Percentiles rank a stretch among this genome's conserved stretches.
Conservation (phyloP, 2,329 filamentous ascomycete species). For the Nemania abortiva region DNA sequence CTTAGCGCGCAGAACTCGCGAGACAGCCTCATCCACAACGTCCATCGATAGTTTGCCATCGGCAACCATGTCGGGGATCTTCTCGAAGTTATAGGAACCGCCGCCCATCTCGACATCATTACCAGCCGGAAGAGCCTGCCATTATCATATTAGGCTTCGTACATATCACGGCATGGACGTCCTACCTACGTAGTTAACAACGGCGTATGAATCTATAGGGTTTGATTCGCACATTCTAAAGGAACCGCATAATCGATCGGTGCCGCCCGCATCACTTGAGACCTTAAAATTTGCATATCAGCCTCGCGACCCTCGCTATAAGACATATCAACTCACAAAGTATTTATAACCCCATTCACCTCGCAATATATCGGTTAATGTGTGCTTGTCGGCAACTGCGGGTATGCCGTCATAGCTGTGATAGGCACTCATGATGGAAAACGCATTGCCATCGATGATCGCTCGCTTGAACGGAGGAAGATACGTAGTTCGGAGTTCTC, state of each 20-base stretch:
- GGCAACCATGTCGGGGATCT: conserved; percentile 73
- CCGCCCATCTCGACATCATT: conserved; percentile 83
- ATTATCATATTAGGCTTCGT: conserved; percentile 18
- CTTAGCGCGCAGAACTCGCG: conserved; percentile 74
- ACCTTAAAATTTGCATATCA: conserved; percentile 50
- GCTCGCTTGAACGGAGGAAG: conserved; percentile 74
- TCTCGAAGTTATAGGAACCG: conserved; percentile 76
- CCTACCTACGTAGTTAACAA: conserved; percentile 66
- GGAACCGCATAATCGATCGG: conserved; percentile 72
- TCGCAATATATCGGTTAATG: conserved; percentile 76
- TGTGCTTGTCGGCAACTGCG: conserved; percentile 72
- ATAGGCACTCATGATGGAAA: conserved; percentile 79
- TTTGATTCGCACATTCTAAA: conserved; percentile 73
- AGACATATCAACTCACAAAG: conserved; percentile 60
- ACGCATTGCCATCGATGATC: conserved; percentile 77
- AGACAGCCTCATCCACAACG: conserved; percentile 74
- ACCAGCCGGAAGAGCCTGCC: conserved; percentile 71
- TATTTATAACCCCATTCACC: conserved; percentile 81
- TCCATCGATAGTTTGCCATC: conserved; percentile 70
- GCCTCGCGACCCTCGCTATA: conserved; percentile 30
- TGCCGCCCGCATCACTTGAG: conserved; percentile 76
- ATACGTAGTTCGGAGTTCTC: conserved; percentile 67
- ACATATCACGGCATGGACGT: too few species aligned
- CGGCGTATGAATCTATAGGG: conserved; percentile 73
- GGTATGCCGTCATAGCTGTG: conserved; percentile 80